Conservation (phyloP, 176 grass and related monocot species). For the Lolium multiflorum region DNA sequence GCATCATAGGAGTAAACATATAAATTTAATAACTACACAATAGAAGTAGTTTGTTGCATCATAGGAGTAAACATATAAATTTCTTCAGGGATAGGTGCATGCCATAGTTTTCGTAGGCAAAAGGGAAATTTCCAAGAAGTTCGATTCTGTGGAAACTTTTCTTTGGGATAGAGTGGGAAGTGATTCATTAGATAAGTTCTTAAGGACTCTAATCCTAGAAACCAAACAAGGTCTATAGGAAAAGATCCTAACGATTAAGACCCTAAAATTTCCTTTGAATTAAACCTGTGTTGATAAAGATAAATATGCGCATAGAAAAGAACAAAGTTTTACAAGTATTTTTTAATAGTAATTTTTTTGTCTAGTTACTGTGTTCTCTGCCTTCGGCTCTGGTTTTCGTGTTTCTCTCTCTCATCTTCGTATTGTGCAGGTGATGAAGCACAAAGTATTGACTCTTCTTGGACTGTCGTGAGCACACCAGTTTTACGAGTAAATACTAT, state of each 20-base stretch:
- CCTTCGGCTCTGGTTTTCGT: constrained; percentile 1
- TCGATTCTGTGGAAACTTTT: background rate
- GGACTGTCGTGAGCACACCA: constrained; percentile 54
- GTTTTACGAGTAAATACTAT: constrained; percentile 73
- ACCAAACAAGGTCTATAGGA: background rate
- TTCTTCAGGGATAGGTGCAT: background rate
- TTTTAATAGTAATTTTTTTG: background rate
- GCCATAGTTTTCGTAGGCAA: background rate
- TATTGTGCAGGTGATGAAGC: constrained; percentile 72
- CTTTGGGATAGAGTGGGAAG: background rate
- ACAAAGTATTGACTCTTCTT: constrained; percentile 65
- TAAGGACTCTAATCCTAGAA: background rate
- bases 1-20: too few species aligned
- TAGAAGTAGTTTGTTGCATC: background rate
- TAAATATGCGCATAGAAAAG: background rate
- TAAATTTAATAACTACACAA: too few species aligned
- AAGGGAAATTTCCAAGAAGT: constrained; percentile 2
- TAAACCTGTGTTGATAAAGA: background rate
- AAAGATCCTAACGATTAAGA: background rate
- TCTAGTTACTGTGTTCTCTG: constrained; percentile 6
- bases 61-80: background rate
- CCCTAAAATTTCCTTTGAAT: background rate
- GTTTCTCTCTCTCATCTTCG: background rate
- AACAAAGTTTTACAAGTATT: background rate
- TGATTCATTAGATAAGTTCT: background rate